Percentiles rank a stretch among this genome's conserved stretches.
Conservation (phyloP, 495 filamentous ascomycete genomes). For the Penicillium odoratum region DNA sequence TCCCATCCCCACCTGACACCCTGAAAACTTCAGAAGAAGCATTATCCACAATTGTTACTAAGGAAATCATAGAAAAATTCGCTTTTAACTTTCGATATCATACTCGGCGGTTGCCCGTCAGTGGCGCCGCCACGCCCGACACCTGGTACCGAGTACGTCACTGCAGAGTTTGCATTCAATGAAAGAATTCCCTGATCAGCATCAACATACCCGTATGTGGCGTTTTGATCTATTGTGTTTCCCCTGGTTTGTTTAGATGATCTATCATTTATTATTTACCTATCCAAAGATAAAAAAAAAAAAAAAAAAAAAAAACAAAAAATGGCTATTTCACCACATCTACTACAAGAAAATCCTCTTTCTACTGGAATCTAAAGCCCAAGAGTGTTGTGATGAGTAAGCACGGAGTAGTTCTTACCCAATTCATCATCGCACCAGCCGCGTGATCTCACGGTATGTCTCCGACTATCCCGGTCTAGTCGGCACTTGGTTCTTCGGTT, state of each 20-base stretch:
- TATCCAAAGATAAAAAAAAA: background rate
- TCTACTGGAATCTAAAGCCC: no score
- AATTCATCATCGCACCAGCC: background rate
- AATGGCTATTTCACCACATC: no score
- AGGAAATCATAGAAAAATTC: background rate
- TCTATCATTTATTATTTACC: background rate
- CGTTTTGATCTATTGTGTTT: background rate
- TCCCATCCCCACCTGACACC: slow-evolving; percentile 1
- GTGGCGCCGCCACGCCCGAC: slow-evolving; percentile 27
- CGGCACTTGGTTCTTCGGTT: background rate
- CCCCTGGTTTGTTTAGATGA: background rate
- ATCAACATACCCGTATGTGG: background rate
- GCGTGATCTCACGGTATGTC: background rate
- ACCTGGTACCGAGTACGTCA: slow-evolving; percentile 14
- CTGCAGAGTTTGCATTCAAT: slow-evolving; percentile 19
- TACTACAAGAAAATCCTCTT: no score
- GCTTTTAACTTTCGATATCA: background rate
- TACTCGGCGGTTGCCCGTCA: slow-evolving; percentile 1
- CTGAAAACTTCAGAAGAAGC: background rate
- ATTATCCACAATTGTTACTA: background rate
- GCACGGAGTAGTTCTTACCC: background rate
- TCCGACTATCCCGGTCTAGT: background rate
- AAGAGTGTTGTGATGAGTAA: background rate
- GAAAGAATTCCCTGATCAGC: background rate
- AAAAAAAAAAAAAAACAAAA: no score